A percentile compares a stretch with the other conserved stretches of the same genome.
Conservation (phyloP, 768 basidiomycete genomes). For the Xerocomellus dryophilus region DNA sequence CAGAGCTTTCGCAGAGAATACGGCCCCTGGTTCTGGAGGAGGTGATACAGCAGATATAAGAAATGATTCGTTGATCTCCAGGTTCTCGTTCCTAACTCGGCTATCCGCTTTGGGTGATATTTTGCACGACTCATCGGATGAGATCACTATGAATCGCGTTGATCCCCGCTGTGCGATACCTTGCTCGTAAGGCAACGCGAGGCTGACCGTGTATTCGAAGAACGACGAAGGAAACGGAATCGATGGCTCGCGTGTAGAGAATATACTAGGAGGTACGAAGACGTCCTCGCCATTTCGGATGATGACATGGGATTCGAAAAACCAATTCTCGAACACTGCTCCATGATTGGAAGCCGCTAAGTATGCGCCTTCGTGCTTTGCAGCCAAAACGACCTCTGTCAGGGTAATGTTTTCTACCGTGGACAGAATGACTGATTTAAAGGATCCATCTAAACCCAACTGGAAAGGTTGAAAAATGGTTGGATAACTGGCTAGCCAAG, state of each 20-base stretch:
- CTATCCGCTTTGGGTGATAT: constrained; percentile 1
- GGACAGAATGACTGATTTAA: constrained; percentile 20
- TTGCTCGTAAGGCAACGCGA: constrained; percentile 72
- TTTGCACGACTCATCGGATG: constrained; percentile 20
- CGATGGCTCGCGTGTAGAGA: constrained; percentile 17
- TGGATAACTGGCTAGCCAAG: constrained; percentile 38
- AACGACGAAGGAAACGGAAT: constrained; percentile 10
- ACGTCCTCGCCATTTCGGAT: constrained; percentile 51
- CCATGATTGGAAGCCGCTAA: constrained; percentile 35
- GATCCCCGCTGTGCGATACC: constrained; percentile 48
- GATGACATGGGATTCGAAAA: constrained; percentile 42
- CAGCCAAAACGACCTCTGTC: constrained; percentile 51
- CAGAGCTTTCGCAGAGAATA: constrained; percentile 34
- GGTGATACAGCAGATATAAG: constrained; percentile 51
- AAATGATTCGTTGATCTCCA: constrained; percentile 76
- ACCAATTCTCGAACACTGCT: constrained; percentile 41
- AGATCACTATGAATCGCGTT: constrained; percentile 55
- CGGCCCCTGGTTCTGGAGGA: constrained; percentile 15
- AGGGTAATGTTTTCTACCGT: constrained; percentile 35
- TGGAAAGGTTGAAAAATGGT: constrained; percentile 35
- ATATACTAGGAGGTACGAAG: constrained; percentile 23
- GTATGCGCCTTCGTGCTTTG: constrained; percentile 50
- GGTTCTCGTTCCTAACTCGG: constrained; percentile 33
- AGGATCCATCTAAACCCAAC: not conserved
- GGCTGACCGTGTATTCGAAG: constrained; percentile 48